Percentiles rank a stretch among this genome's conserved stretches.
phyloP scores from a whole-genome alignment of 2,329 filamentous ascomycete species.

The Diaporthe vaccinii region DNA sequence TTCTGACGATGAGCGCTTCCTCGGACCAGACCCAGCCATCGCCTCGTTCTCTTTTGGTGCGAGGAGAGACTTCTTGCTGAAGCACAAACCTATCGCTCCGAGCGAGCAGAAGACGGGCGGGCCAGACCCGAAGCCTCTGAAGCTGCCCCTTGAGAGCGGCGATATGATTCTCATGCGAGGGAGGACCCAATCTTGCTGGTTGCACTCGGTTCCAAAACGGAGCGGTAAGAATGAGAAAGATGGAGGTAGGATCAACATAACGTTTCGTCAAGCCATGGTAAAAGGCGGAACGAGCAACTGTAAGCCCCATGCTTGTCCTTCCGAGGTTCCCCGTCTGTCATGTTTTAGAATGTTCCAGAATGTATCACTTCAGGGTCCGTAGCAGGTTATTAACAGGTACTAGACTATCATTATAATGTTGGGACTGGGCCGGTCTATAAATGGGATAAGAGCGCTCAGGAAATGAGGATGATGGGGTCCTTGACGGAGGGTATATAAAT shows the following conservation, averaged over 20 bases:
- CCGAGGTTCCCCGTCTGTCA: too few relatives aligned
- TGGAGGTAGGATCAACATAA: slow-evolving; percentile 81
- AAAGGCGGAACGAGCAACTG: too few relatives aligned
- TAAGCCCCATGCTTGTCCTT: too few relatives aligned
- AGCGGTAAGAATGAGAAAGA: slow-evolving; percentile 74
- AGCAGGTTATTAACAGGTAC: too few relatives aligned
- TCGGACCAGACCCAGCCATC: slow-evolving; percentile 78
- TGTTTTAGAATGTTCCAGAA: too few relatives aligned
- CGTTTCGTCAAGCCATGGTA: slow-evolving; percentile 79
- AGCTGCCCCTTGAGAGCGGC: slow-evolving; percentile 71
- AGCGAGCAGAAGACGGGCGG: slow-evolving; percentile 44
- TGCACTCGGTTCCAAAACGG: slow-evolving; percentile 83
- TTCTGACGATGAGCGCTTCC: slow-evolving; percentile 84
- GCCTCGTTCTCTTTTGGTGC: slow-evolving; percentile 82
- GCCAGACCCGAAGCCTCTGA: slow-evolving; percentile 58
- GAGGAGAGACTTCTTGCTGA: slow-evolving; percentile 81
- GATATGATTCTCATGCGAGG: slow-evolving; percentile 87
- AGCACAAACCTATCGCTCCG: slow-evolving; percentile 74
- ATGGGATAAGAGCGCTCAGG: slow-evolving; percentile 71
- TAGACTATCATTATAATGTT: slow-evolving; percentile 87
- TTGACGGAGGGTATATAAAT: slow-evolving; percentile 41
- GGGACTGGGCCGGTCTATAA: slow-evolving; percentile 76
- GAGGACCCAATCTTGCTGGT: slow-evolving; percentile 80
- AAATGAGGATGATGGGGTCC: slow-evolving; percentile 60
- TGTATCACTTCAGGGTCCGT: too few relatives aligned